Percentiles rank a stretch among this genome's conserved stretches.
Evolutionary conservation across 1,139 yeast species (phyloP).

Genomic region (Saccharomyces pastorianus): DNA sequence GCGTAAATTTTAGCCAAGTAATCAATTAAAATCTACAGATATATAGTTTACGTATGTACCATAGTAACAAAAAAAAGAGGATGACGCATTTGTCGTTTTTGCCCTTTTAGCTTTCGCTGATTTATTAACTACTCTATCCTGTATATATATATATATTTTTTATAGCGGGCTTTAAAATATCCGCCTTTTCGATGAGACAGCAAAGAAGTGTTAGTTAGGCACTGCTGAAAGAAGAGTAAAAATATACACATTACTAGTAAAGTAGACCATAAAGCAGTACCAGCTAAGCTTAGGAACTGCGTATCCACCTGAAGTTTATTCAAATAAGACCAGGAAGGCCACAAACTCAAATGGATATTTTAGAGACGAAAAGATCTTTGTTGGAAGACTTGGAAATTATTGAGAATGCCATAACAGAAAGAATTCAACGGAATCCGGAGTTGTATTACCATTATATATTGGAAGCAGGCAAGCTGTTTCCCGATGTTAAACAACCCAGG

Average conservation of each 20-base stretch:
- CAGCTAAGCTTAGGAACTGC: too few relatives aligned
- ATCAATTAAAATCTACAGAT: background rate
- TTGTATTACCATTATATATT: constrained; percentile 34
- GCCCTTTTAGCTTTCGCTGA: too few relatives aligned
- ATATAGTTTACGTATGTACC: background rate
- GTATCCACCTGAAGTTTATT: background rate
- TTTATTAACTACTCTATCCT: too few relatives aligned
- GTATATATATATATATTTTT: background rate
- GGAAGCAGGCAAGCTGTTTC: constrained; percentile 10
- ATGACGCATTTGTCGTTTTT: background rate
- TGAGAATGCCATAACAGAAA: constrained; percentile 44
- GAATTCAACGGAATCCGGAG: constrained; percentile 44
- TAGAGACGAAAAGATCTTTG: constrained; percentile 33
- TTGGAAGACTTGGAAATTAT: constrained; percentile 50
- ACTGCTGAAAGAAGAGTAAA: background rate
- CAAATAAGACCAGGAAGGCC: background rate
- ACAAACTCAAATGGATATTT: constrained; percentile 2
- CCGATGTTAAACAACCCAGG: constrained; percentile 12
- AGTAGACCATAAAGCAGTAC: too few relatives aligned
- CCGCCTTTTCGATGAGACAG: background rate
- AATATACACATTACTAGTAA: background rate
- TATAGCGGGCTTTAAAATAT: background rate
- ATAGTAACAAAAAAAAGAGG: background rate
- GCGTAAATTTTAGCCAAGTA: constrained; percentile 24
- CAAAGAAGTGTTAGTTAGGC: background rate